Percentiles rank a stretch among this genome's conserved stretches.
phyloP scores from a whole-genome alignment of 23 red algal genomes.

The Gracilaria caudata region DNA sequence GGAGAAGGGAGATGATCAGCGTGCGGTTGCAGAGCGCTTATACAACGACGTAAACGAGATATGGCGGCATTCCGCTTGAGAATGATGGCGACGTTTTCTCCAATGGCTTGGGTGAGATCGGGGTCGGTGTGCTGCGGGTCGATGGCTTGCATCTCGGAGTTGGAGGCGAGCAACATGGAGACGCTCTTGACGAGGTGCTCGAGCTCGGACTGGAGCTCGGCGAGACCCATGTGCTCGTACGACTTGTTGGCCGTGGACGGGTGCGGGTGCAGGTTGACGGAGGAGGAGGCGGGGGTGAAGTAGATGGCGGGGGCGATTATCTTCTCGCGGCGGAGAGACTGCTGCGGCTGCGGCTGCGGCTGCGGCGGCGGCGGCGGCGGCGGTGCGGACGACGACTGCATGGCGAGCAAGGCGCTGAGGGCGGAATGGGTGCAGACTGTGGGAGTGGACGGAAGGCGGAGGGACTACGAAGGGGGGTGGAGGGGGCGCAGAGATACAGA shows the following conservation, averaged over 20 bases:
- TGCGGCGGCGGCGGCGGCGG: background rate
- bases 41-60: background rate
- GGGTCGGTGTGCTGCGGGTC: constrained; percentile 42
- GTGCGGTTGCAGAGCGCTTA: background rate
- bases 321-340: constrained; percentile 24
- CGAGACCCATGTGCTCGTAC: constrained; percentile 16
- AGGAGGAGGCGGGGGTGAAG: constrained; percentile 49
- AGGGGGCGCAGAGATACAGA: background rate
- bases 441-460: background rate
- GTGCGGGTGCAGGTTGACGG: background rate
- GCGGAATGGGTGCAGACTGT: background rate
- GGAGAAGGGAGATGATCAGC: too few relatives aligned
- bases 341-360: background rate
- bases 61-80: constrained; percentile 11
- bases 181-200: constrained; percentile 27
- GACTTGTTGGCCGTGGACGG: constrained; percentile 11
- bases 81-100: constrained; percentile 59
- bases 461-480: background rate
- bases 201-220: constrained; percentile 41
- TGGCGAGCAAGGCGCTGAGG: background rate
- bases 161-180: constrained; percentile 35
- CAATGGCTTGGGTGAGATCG: constrained; percentile 54
- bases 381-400: background rate
- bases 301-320: constrained; percentile 48
- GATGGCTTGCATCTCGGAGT: constrained; percentile 43